phyloP scores from a whole-genome alignment of 106 monocot species.

The Chionographis japonica region DNA sequence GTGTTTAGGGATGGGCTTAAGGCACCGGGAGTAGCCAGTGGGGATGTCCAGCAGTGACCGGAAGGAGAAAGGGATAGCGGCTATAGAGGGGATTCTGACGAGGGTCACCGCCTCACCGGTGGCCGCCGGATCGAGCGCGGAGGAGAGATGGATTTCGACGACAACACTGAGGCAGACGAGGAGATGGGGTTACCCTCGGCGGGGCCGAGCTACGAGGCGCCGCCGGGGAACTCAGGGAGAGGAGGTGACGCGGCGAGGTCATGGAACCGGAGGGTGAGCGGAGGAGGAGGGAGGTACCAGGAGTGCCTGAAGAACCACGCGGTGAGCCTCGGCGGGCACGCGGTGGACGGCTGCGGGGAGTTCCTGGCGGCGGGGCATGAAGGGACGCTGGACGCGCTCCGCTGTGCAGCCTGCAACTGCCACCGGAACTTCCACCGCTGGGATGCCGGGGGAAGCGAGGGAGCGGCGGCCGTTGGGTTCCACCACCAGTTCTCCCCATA shows the following conservation, averaged over 20 bases:
- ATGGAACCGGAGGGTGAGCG: neutral
- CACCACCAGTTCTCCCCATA: constrained; percentile 53
- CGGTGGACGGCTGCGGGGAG: constrained; percentile 94
- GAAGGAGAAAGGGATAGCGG: too few relatives aligned
- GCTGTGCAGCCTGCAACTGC: constrained; percentile 91
- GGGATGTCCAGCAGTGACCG: too few relatives aligned
- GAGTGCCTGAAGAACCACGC: constrained; percentile 94
- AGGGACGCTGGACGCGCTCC: constrained; percentile 74
- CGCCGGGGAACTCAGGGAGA: constrained; percentile 2
- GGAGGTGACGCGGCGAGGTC: constrained; percentile 4
- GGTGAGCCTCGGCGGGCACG: constrained; percentile 77
- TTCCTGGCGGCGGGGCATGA: constrained; percentile 82
- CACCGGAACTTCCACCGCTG: constrained; percentile 99
- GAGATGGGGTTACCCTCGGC: constrained; percentile 11
- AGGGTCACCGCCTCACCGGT: neutral
- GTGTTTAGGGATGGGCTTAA: too few relatives aligned
- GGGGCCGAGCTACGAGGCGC: constrained; percentile 19
- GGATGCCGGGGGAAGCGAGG: constrained; percentile 29
- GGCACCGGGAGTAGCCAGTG: too few relatives aligned
- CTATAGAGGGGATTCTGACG: neutral
- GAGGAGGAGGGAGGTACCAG: constrained; percentile 36
- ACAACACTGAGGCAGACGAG: constrained; percentile 33
- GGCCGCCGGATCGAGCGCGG: too few relatives aligned
- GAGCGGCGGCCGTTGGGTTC: constrained; percentile 4
- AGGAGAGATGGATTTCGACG: constrained; percentile 69